These are phyloP conservation scores for Russula olivacea DNA, from an alignment of 768 basidiomycete genomes.

Conservation along the genomic window DNA sequence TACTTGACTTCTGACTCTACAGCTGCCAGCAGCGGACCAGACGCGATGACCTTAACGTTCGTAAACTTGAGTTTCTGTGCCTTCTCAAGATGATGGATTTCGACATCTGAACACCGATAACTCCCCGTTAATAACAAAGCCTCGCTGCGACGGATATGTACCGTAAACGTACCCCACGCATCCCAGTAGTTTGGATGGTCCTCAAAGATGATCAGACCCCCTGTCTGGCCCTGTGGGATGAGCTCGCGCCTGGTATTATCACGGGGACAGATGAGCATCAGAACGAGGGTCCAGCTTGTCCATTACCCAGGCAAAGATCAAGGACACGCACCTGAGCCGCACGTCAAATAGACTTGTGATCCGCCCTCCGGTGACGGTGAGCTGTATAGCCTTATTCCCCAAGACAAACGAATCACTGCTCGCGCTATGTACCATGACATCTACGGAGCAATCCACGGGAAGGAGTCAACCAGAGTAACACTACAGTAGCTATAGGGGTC, in stretches of 20 bases:
- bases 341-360: slow-evolving; percentile 83
- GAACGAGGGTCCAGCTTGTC: neutral
- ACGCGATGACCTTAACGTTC: slow-evolving; percentile 58
- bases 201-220: slow-evolving; percentile 86
- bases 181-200: slow-evolving; percentile 88
- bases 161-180: slow-evolving; percentile 62
- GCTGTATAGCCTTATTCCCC: slow-evolving; percentile 59
- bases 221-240: slow-evolving; percentile 63
- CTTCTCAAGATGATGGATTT: slow-evolving; percentile 89
- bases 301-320: neutral
- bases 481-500: neutral
- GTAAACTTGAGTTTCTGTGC: slow-evolving; percentile 66
- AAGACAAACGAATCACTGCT: slow-evolving; percentile 67
- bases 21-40: slow-evolving; percentile 77
- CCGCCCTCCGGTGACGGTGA: slow-evolving; percentile 76
- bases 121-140: neutral
- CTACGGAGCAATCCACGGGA: slow-evolving; percentile 7
- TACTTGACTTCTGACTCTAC: slow-evolving; percentile 63
- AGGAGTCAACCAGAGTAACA: neutral
- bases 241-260: slow-evolving; percentile 64
- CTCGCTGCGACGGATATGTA: neutral
- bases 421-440: slow-evolving; percentile 49
- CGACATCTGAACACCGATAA: slow-evolving; percentile 51
- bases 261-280: neutral
- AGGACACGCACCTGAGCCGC: slow-evolving; percentile 51